Conservation (phyloP, 306 rosid species). For the Trichosanthes cucumerina region DNA sequence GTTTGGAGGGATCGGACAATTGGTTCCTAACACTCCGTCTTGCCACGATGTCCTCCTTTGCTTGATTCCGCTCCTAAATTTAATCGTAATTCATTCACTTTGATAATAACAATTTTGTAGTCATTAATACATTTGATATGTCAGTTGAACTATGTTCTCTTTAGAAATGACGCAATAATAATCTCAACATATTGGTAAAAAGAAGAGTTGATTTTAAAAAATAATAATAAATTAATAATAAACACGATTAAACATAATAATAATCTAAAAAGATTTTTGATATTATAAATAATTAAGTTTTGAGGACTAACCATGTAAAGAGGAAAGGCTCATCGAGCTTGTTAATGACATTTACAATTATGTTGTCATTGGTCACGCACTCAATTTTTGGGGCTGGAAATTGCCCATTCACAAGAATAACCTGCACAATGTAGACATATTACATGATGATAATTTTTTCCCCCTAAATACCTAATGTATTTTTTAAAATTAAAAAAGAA, state of each 20-base stretch:
- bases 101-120: too few species aligned
- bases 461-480: too few species aligned
- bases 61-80: slow-evolving; percentile 62
- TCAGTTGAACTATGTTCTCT: too few species aligned
- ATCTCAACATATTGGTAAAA: too few species aligned
- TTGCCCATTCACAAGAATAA: slow-evolving; percentile 73
- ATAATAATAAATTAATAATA: too few species aligned
- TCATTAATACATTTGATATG: too few species aligned
- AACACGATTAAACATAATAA: background rate
- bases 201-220: too few species aligned
- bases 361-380: slow-evolving; percentile 64
- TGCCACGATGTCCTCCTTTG: slow-evolving; percentile 70
- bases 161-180: too few species aligned
- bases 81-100: too few species aligned
- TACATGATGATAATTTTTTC: too few species aligned
- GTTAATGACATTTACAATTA: slow-evolving; percentile 52
- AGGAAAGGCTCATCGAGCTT: slow-evolving; percentile 71
- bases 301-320: slow-evolving; percentile 55
- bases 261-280: background rate
- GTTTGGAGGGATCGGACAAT: slow-evolving; percentile 79
- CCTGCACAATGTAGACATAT: slow-evolving; percentile 26
- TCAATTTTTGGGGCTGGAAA: slow-evolving; percentile 86
- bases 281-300: background rate
- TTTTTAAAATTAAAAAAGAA: too few species aligned
- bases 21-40: slow-evolving; percentile 82